A percentile compares a stretch with the other conserved stretches of the same genome.
phyloP scores from a whole-genome alignment of 345 rosid species.

The Luvunga scandens region DNA sequence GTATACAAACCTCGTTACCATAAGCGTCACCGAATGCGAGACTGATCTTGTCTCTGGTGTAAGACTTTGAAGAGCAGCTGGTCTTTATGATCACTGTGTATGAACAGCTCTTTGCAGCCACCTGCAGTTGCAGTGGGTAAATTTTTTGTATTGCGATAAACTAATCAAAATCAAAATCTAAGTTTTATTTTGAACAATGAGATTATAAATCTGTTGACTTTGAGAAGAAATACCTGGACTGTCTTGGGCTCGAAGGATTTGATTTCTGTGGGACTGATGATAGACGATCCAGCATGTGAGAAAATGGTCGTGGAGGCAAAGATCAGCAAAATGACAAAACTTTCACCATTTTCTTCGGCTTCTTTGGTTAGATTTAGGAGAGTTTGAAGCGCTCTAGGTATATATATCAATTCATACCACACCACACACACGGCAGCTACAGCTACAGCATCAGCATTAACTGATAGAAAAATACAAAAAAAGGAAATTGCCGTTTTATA shows the following conservation, averaged over 20 bases:
- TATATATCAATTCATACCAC: not conserved
- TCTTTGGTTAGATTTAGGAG: not conserved
- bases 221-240: not conserved
- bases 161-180: not conserved
- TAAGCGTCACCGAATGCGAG: not conserved
- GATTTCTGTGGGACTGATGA: not conserved
- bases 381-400: not conserved
- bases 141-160: not conserved
- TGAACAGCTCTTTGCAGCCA: not conserved
- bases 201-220: not conserved
- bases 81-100: not conserved
- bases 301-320: not conserved
- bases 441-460: not conserved
- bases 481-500: not conserved
- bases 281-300: not conserved
- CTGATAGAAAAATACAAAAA: not conserved
- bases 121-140: not conserved
- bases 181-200: not conserved
- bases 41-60: conserved; percentile 3
- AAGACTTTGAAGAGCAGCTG: not conserved
- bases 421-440: not conserved
- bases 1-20: not conserved
- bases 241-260: not conserved
- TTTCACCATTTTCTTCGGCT: not conserved
- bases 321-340: not conserved